Base-by-base conservation (phyloP, 805 yeast species). In the Suhomyces faveliae region DNA sequence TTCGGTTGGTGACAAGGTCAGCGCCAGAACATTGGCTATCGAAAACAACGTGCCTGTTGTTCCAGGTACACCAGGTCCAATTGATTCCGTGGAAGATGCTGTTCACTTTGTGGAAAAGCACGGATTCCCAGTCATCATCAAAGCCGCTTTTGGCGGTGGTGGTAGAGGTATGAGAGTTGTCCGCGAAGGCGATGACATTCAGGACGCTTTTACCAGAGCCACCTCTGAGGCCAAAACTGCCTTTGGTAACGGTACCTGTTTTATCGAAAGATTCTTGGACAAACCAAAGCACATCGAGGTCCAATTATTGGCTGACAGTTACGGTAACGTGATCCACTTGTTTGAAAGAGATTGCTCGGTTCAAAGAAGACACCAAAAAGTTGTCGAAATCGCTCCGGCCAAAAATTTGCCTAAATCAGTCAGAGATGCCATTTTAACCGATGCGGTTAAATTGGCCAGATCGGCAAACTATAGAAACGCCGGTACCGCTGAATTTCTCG, bases 141-240 rank as follows among this genome's bases (percentile, higher is more conserved):
- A 92, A 73, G 99, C 99, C 41, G 99, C 99, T 33, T 94, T 87
- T 64, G 99, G 99, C 68, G 99, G 99, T 74, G 99, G 99, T 78
- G 99, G 99, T 65, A 84, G 98, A 74, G 99, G 99, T 80, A 94
- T 92, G 98, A 85, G 99, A 75, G 99, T 92, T 44, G 99, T 92
- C 40, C 79, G 95, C 63, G 97, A 92, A 70, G 97, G 97, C 60
- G 99, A 94, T 59, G 89, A 85, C 67, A 81, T 92, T 50, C 85
- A 66, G 40, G 97, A 92, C 66, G 97, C 98, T 30, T 92, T 94
- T 75, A 73, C 78, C 61, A 85, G 99, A 72, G 98, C 98, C 29
- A 82, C 86, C 24, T 87, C 96, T 40, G 99, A 92, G 76, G 98
- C 98, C 51, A 78, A 83, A 61, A 81, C 97, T 35, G 84, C 99